Percentiles rank a stretch among this genome's conserved stretches.
These are phyloP conservation scores for Melanomma pulvis-pyrius DNA, from an alignment of 495 filamentous ascomycete genomes.

Conservation along the genomic window DNA sequence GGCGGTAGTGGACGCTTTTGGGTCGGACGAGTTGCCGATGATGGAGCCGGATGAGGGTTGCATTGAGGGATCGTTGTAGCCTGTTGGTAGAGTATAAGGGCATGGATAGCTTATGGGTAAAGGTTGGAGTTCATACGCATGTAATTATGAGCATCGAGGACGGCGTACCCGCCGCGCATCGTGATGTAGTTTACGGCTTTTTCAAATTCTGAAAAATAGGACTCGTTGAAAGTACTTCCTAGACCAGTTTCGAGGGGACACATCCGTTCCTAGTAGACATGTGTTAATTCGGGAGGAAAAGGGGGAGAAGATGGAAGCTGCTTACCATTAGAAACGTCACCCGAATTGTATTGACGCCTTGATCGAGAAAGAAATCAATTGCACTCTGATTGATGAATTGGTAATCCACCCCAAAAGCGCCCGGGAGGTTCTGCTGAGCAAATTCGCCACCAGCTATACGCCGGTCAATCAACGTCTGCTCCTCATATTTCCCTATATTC, in stretches of 20 bases:
- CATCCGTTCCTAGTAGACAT: constrained; percentile 37
- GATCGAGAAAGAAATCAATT: constrained; percentile 33
- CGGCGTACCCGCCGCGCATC: constrained; percentile 35
- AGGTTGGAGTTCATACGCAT: constrained; percentile 27
- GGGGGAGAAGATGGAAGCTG: not conserved
- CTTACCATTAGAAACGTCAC: constrained; percentile 37
- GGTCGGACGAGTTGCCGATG: constrained; percentile 39
- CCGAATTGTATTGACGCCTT: constrained; percentile 36
- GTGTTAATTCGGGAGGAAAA: not conserved
- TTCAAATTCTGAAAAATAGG: constrained; percentile 37
- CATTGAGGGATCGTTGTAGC: constrained; percentile 40
- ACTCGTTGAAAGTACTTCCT: constrained; percentile 37
- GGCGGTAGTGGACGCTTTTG: constrained; percentile 32
- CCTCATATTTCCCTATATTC: not conserved
- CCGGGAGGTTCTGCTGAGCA: constrained; percentile 34
- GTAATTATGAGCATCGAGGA: constrained; percentile 43
- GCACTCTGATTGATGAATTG: constrained; percentile 38
- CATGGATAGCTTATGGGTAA: not conserved
- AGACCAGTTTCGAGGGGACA: constrained; percentile 38
- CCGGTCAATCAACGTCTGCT: not conserved
- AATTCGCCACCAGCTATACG: constrained; percentile 31
- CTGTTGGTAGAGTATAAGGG: not conserved
- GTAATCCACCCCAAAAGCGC: constrained; percentile 38
- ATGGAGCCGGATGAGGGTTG: constrained; percentile 38
- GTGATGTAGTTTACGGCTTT: constrained; percentile 39